A percentile compares a stretch with the other conserved stretches of the same genome.
Conservation (phyloP, 139 green algal genomes). For the Asterochloris sp. region DNA sequence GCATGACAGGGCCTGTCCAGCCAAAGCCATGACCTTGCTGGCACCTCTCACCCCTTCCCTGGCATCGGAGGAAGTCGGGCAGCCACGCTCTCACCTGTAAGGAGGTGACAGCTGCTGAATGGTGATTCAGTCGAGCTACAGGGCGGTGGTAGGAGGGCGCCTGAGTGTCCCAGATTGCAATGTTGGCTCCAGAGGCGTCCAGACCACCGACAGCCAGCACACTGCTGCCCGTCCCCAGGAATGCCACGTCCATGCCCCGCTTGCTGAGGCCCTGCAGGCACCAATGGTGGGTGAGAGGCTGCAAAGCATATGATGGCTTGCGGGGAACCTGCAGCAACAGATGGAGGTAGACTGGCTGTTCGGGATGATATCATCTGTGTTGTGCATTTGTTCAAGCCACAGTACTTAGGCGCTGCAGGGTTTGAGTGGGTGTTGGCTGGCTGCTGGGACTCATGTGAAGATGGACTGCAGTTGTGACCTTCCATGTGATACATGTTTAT, state of each 20-base stretch:
- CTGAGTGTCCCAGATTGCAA: slow-evolving; percentile 70
- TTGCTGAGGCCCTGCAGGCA: slow-evolving; percentile 41
- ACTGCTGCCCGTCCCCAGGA: slow-evolving; percentile 62
- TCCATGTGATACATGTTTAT: too few relatives aligned
- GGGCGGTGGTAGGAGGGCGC: slow-evolving; percentile 17
- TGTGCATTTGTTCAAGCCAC: too few relatives aligned
- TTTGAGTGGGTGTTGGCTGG: too few relatives aligned
- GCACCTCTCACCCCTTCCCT: too few relatives aligned
- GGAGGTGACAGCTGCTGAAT: slow-evolving; percentile 16
- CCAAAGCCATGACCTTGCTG: too few relatives aligned
- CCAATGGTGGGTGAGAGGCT: neutral
- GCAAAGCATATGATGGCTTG: neutral
- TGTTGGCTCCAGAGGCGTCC: slow-evolving; percentile 41
- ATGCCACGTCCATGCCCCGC: slow-evolving; percentile 46
- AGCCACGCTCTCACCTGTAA: slow-evolving; percentile 14
- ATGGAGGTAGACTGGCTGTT: neutral
- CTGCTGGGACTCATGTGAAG: too few relatives aligned
- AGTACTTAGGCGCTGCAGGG: too few relatives aligned
- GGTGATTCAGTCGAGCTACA: slow-evolving; percentile 12
- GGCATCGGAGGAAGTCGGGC: too few relatives aligned
- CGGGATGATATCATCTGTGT: too few relatives aligned
- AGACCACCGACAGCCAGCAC: slow-evolving; percentile 60
- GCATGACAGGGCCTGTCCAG: too few relatives aligned
- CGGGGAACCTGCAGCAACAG: neutral
- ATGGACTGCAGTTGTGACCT: too few relatives aligned